Conservation (phyloP, 148 eudicot genomes). For the Pharnaceum exiguum region DNA sequence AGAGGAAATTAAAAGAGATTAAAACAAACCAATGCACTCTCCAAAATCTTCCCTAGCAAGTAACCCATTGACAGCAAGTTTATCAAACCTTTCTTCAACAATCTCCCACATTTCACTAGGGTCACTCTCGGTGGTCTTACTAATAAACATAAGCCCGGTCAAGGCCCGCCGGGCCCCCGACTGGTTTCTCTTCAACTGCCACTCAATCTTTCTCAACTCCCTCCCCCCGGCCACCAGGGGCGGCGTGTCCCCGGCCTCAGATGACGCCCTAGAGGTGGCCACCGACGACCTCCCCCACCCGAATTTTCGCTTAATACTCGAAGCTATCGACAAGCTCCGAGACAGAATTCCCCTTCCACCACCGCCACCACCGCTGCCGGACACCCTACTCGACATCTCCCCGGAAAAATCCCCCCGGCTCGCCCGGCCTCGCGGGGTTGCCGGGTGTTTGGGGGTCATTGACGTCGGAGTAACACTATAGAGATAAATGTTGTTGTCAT, state of each 20-base stretch:
- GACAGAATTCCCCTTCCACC: slow-evolving; percentile 22
- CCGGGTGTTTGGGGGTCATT: slow-evolving; percentile 3
- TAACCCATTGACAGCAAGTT: slow-evolving; percentile 45
- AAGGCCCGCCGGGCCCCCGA: slow-evolving; percentile 79
- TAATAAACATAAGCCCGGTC: slow-evolving; percentile 75
- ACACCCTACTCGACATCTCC: slow-evolving; percentile 8
- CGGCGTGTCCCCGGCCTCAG: slow-evolving; percentile 22
- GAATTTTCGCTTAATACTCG: slow-evolving; percentile 43
- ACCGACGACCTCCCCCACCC: slow-evolving; percentile 28
- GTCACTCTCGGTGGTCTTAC: slow-evolving; percentile 35
- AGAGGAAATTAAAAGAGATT: not conserved
- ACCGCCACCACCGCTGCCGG: not conserved
- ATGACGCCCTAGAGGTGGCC: slow-evolving; percentile 18
- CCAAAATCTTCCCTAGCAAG: slow-evolving; percentile 74
- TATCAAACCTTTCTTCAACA: slow-evolving; percentile 61
- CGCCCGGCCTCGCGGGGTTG: slow-evolving; percentile 1
- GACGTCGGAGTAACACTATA: slow-evolving; percentile 61
- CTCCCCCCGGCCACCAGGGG: slow-evolving; percentile 29
- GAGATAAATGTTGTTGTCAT: slow-evolving; percentile 47
- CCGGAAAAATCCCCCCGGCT: no score
- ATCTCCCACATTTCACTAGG: slow-evolving; percentile 45
- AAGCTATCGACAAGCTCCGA: slow-evolving; percentile 57
- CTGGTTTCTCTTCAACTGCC: slow-evolving; percentile 45
- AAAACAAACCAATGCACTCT: slow-evolving; percentile 78
- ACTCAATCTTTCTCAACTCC: slow-evolving; percentile 40